Evolutionary conservation across 352 stramenopile species (phyloP).

Genomic region (Phytophthora boehmeriae): DNA sequence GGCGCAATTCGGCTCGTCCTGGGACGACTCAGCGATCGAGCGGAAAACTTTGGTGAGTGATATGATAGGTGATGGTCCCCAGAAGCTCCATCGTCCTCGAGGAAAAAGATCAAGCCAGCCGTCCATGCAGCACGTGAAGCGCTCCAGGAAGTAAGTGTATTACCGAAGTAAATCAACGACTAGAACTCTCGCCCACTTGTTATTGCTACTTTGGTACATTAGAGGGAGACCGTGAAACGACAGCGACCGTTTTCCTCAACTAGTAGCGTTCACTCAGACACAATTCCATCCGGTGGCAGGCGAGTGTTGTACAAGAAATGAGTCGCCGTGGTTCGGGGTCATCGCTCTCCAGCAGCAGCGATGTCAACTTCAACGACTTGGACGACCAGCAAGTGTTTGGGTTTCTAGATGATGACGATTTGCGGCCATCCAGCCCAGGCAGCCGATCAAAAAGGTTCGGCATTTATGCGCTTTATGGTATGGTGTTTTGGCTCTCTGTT

Average conservation of each 20-base stretch:
- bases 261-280: neutral
- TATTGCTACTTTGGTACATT: neutral
- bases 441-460: constrained; percentile 31
- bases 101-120: constrained; percentile 35
- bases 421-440: constrained; percentile 8
- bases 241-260: constrained; percentile 6
- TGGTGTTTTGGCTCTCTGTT: no score
- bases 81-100: constrained; percentile 44
- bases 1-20: constrained; percentile 77
- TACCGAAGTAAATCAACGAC: neutral
- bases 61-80: constrained; percentile 46
- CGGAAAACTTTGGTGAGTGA: constrained; percentile 79
- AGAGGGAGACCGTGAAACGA: constrained; percentile 8
- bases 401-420: constrained; percentile 50
- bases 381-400: constrained; percentile 64
- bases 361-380: constrained; percentile 69
- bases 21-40: constrained; percentile 81
- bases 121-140: constrained; percentile 17
- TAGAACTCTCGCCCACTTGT: neutral
- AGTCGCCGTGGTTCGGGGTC: constrained; percentile 42
- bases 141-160: constrained; percentile 29
- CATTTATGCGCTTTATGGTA: neutral
- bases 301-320: constrained; percentile 7
- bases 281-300: neutral
- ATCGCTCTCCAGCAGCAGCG: constrained; percentile 55